Percentiles rank a stretch among this genome's conserved stretches.
Evolutionary conservation across 2,329 filamentous ascomycete genomes (phyloP).

Genomic region (Clonostachys solani): DNA sequence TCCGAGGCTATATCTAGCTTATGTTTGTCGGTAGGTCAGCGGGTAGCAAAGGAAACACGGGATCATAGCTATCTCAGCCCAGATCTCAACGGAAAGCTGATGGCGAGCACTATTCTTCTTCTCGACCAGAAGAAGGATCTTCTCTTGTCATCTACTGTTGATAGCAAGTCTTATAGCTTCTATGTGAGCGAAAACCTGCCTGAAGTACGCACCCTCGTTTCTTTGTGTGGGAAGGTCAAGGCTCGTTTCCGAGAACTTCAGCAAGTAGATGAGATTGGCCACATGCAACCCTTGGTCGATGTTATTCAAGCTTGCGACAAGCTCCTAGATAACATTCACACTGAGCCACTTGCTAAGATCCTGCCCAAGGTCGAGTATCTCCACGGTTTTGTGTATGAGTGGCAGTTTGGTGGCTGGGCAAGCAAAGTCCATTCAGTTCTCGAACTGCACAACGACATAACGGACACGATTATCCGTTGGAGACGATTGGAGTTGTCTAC

Average conservation of each 20-base stretch:
- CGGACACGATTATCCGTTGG: slow-evolving; percentile 81
- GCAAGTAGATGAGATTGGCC: slow-evolving; percentile 58
- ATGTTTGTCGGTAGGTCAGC: slow-evolving; percentile 36
- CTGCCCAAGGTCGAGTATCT: slow-evolving; percentile 85
- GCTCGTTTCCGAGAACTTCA: slow-evolving; percentile 70
- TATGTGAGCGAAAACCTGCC: slow-evolving; percentile 76
- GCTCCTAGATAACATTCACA: slow-evolving; percentile 70
- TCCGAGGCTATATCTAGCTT: slow-evolving; percentile 34
- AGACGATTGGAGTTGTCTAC: slow-evolving; percentile 85
- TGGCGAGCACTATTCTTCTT: slow-evolving; percentile 63
- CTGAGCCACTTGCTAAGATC: slow-evolving; percentile 81
- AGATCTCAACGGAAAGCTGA: slow-evolving; percentile 45
- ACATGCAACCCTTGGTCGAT: slow-evolving; percentile 74
- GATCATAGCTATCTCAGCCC: slow-evolving; percentile 20
- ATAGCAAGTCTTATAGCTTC: slow-evolving; percentile 66
- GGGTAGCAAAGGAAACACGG: slow-evolving; percentile 20
- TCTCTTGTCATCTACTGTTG: slow-evolving; percentile 29
- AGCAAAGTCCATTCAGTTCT: slow-evolving; percentile 72
- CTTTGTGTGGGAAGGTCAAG: slow-evolving; percentile 64
- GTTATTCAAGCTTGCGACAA: slow-evolving; percentile 72
- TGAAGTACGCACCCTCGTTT: slow-evolving; percentile 71
- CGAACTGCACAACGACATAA: slow-evolving; percentile 71
- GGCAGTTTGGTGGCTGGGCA: slow-evolving; percentile 83
- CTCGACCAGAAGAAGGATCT: slow-evolving; percentile 56
- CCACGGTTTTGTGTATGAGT: slow-evolving; percentile 82